phyloP scores from a whole-genome alignment of 192 early-diverging fungal species.

The Backusella macrospora region DNA sequence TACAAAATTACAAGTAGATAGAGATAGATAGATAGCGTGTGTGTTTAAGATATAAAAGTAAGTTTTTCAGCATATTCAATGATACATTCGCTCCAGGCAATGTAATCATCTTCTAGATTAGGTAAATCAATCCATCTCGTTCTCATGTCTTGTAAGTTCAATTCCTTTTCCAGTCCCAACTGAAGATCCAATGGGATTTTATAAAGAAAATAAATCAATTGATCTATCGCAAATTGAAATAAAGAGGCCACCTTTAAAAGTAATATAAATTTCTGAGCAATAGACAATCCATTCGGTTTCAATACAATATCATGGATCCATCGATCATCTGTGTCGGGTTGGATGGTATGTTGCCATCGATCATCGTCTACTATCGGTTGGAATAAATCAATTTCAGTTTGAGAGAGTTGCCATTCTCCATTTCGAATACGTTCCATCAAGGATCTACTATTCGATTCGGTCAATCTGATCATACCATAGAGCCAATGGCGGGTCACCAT shows the following conservation, averaged over 20 bases:
- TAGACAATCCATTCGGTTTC: neutral
- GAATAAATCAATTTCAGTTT: neutral
- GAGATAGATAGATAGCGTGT: too few relatives aligned
- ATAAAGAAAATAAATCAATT: constrained; percentile 54
- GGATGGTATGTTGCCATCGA: neutral
- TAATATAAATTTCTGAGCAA: neutral
- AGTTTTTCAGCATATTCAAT: constrained; percentile 2
- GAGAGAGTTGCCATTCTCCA: constrained; percentile 23
- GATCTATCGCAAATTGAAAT: constrained; percentile 58
- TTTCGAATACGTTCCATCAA: constrained; percentile 34
- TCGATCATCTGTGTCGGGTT: neutral
- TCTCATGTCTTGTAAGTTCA: constrained; percentile 20
- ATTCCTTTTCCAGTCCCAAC: constrained; percentile 49
- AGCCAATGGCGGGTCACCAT: constrained; percentile 16
- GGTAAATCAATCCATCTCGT: neutral
- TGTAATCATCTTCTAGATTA: neutral
- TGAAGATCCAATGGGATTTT: constrained; percentile 48
- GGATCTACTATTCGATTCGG: neutral
- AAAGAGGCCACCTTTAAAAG: constrained; percentile 37
- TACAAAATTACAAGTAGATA: too few relatives aligned
- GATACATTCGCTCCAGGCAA: constrained; percentile 2
- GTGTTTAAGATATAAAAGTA: neutral
- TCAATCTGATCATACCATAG: constrained; percentile 9
- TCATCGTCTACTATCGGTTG: neutral
- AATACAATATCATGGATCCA: neutral